Conservation (phyloP, 108 stramenopile genomes). For the Skeletonema marinoi region DNA sequence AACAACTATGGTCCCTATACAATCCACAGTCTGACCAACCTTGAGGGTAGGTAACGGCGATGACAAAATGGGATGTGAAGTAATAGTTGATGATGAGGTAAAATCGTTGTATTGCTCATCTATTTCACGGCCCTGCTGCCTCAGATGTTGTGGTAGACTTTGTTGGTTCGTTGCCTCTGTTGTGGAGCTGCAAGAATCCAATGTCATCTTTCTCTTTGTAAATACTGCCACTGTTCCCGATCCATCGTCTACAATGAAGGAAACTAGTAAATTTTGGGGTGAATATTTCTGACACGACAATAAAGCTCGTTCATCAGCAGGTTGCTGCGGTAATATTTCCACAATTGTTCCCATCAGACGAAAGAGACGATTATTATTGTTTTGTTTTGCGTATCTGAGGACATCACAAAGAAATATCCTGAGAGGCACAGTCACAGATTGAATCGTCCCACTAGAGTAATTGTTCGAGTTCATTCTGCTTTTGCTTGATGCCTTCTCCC, state of each 20-base stretch:
- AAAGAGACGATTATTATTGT: background rate
- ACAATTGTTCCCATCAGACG: constrained; percentile 43
- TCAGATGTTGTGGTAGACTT: background rate
- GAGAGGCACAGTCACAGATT: constrained; percentile 13
- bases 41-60: constrained; percentile 15
- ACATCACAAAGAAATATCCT: constrained; percentile 43
- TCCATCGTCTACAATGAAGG: constrained; percentile 42
- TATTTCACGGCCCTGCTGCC: background rate
- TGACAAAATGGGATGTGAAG: constrained; percentile 8
- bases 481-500: too few species aligned
- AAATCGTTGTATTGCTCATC: background rate
- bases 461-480: background rate
- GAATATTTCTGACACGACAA: background rate
- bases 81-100: background rate
- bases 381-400: constrained; percentile 8
- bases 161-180: background rate
- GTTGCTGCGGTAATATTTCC: constrained; percentile 17
- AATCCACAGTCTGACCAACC: constrained; percentile 41
- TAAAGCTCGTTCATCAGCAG: background rate
- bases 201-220: constrained; percentile 9
- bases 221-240: constrained; percentile 39
- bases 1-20: constrained; percentile 36
- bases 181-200: background rate
- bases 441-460: background rate
- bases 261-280: background rate